Percentiles rank a stretch among this genome's conserved stretches.
Evolutionary conservation across 106 monocot species (phyloP).

Genomic region (Gastrodia elata): DNA sequence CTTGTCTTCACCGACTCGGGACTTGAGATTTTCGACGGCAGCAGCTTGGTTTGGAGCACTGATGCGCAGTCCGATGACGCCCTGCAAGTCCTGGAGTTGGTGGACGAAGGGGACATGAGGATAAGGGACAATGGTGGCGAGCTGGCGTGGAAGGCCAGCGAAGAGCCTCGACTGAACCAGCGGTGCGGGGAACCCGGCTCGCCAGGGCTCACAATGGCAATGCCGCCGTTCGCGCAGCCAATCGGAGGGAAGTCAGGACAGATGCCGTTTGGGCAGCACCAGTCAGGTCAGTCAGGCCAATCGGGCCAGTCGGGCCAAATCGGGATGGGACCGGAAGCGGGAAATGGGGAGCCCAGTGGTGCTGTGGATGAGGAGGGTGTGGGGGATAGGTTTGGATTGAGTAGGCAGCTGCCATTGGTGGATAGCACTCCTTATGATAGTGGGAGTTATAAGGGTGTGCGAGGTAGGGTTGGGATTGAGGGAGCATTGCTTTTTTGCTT

Average conservation of each 20-base stretch:
- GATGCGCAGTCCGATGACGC: slow-evolving; percentile 11
- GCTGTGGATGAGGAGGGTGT: too few relatives aligned
- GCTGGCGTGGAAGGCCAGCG: slow-evolving; percentile 71
- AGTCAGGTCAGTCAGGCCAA: neutral
- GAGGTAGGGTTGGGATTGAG: neutral
- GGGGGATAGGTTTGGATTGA: slow-evolving; percentile 6
- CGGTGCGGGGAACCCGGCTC: slow-evolving; percentile 34
- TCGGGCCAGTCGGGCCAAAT: too few relatives aligned
- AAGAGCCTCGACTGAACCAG: slow-evolving; percentile 39
- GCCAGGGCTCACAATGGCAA: slow-evolving; percentile 31
- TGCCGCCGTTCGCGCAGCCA: slow-evolving; percentile 37
- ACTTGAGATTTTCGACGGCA: slow-evolving; percentile 69
- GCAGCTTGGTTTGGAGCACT: slow-evolving; percentile 45
- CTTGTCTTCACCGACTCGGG: slow-evolving; percentile 46
- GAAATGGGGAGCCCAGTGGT: neutral
- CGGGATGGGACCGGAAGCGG: neutral
- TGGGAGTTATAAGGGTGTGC: slow-evolving; percentile 1
- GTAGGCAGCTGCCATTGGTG: slow-evolving; percentile 20
- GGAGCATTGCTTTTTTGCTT: neutral
- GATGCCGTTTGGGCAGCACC: slow-evolving; percentile 7
- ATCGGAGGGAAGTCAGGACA: slow-evolving; percentile 8
- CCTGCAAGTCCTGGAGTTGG: slow-evolving; percentile 43
- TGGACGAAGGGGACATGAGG: slow-evolving; percentile 64
- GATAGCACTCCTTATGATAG: slow-evolving; percentile 30
- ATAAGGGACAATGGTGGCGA: slow-evolving; percentile 55